Base-by-base conservation (phyloP, 2,329 filamentous ascomycete genomes). In the Penicillium sp. region DNA sequence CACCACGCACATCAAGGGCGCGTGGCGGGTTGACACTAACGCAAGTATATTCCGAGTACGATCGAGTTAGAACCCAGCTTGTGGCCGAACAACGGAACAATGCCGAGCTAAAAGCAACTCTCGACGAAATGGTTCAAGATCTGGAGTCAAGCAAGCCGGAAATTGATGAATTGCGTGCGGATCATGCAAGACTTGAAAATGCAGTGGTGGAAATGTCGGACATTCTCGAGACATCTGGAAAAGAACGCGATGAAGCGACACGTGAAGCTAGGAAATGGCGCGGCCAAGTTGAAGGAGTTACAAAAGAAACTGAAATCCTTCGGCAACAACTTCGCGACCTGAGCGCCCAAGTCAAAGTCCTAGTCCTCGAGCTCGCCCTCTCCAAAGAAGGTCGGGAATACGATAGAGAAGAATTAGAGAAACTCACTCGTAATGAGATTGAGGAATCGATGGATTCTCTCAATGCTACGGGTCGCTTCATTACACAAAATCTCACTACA, bases 291-390 rank as follows among this genome's bases (percentile, higher is more conserved):
- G 81, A 82, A 58, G 82, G 82, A 18, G 71, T 81, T 24, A 72
- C 75, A 5, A 81, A 78, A 47, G 91, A 97, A 73, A 81, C 83
- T 30, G 86, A 89, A 59, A 90, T 97, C 40, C 78, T 96, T 23
- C 88, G 88, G 52, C 89, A 91, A 62, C 91, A 97, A 69, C 79
- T 97, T 8, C 88, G 93, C 33, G 94, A 97, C 71, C 81, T 96
- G 20, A 91, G 91, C 65, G 87, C 89, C 1, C 92, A 99, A 71
- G 84, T 97, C 61, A 95, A 96, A 71, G 87, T 96, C 68, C 82
- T 99, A 5, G 81, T 97, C 4, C 89, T 95, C 72, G 93, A 96
- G 71, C 82, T 91, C 57, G 87, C 95, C 66, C 85, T 90, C 20
- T 58, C 72, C 56, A 84, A 86, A 55, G 89, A 96, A 65, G 88